phyloP scores from a whole-genome alignment of 176 grass and related monocot genomes.

The Dactylis glomerata region DNA sequence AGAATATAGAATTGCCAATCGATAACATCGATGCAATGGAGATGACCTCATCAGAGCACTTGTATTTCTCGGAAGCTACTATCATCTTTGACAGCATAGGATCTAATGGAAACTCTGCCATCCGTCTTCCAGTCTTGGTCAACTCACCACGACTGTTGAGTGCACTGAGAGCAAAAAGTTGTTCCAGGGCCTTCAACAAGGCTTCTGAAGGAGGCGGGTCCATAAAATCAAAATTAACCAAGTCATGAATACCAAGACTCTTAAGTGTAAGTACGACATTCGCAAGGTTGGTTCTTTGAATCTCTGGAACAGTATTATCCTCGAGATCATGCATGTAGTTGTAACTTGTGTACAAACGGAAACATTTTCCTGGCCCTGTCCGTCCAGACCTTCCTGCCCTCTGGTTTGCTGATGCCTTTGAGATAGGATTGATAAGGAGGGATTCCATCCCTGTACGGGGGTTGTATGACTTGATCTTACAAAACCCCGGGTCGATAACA shows the following conservation, averaged over 20 bases:
- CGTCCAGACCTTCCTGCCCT: conserved; percentile 89
- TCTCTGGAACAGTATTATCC: conserved; percentile 85
- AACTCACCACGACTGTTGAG: conserved; percentile 82
- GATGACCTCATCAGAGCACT: conserved; percentile 87
- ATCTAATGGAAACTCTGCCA: conserved; percentile 95
- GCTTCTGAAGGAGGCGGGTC: conserved; percentile 90
- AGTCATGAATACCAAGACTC: conserved; percentile 89
- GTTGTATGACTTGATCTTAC: conserved; percentile 92
- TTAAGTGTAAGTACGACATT: conserved; percentile 94
- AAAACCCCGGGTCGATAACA: conserved; percentile 94
- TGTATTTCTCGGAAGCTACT: conserved; percentile 85
- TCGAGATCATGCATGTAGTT: conserved; percentile 94
- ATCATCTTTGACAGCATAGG: conserved; percentile 94
- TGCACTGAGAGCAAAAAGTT: conserved; percentile 94
- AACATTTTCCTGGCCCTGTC: conserved; percentile 93
- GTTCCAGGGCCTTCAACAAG: conserved; percentile 81
- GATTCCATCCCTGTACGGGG: conserved; percentile 93
- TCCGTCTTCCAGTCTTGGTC: conserved; percentile 93
- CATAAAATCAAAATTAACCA: conserved; percentile 99
- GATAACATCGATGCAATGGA: conserved; percentile 82
- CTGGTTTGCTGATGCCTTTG: conserved; percentile 91
- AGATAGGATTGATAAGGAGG: conserved; percentile 83
- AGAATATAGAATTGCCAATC: conserved; percentile 90
- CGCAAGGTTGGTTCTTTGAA: conserved; percentile 88
- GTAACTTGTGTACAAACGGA: conserved; percentile 80